Evolutionary conservation across 768 basidiomycete genomes (phyloP).

Genomic region (Solioccasus polychromus): DNA sequence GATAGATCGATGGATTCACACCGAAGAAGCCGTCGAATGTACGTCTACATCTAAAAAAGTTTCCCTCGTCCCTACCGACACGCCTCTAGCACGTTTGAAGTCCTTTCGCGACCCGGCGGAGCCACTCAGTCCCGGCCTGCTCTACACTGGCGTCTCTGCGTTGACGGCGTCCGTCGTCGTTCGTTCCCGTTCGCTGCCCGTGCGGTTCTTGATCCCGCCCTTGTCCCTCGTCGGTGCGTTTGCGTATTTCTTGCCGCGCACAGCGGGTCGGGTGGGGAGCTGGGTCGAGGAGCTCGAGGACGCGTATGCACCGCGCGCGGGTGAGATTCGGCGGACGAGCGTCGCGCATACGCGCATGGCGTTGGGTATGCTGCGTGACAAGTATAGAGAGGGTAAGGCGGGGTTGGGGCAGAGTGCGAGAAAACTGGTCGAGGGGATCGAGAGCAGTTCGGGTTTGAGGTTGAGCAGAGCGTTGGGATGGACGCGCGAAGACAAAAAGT

Average conservation of each 20-base stretch:
- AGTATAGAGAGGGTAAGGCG: slow-evolving; percentile 44
- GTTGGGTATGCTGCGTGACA: slow-evolving; percentile 54
- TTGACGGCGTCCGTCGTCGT: slow-evolving; percentile 86
- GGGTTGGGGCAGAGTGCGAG: slow-evolving; percentile 44
- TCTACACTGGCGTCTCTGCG: slow-evolving; percentile 87
- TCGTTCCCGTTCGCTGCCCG: slow-evolving; percentile 67
- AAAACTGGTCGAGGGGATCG: slow-evolving; percentile 50
- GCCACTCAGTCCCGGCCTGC: slow-evolving; percentile 80
- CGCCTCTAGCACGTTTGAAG: slow-evolving; percentile 68
- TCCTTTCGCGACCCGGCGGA: slow-evolving; percentile 78
- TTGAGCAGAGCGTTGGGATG: slow-evolving; percentile 57
- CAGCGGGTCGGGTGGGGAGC: slow-evolving; percentile 61
- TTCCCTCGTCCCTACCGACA: background rate
- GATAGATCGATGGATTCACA: slow-evolving; percentile 78
- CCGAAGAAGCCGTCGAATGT: slow-evolving; percentile 88
- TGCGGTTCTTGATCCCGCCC: slow-evolving; percentile 76
- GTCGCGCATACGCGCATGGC: slow-evolving; percentile 60
- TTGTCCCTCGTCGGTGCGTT: slow-evolving; percentile 65
- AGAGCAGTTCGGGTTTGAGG: slow-evolving; percentile 73
- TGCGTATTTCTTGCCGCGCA: slow-evolving; percentile 85
- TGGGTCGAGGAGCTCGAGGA: slow-evolving; percentile 74
- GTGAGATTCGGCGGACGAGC: slow-evolving; percentile 64
- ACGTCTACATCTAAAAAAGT: slow-evolving; percentile 37
- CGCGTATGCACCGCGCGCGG: slow-evolving; percentile 61
- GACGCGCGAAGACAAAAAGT: slow-evolving; percentile 22